Percentiles rank a stretch among this genome's conserved stretches.
Evolutionary conservation across 2,329 filamentous ascomycete species (phyloP).

Genomic region (Apiospora hydei): DNA sequence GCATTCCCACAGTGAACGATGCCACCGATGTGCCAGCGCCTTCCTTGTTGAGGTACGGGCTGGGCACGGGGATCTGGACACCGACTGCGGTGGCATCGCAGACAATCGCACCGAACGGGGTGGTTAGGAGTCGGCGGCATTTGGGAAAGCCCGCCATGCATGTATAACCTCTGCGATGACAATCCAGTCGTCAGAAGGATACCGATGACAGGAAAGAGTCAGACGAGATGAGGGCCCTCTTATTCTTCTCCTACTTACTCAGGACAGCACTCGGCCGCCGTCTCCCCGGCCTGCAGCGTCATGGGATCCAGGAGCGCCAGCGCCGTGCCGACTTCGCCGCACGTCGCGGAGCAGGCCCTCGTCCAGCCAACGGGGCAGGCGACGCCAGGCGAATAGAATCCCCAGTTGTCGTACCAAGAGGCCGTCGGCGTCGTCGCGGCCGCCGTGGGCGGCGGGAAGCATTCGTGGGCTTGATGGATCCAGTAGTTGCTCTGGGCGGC

Average conservation of each 20-base stretch:
- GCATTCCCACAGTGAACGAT: not conserved
- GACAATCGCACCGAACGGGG: not conserved
- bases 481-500: slow-evolving; percentile 11
- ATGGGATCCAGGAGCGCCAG: slow-evolving; percentile 24
- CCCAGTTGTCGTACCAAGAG: slow-evolving; percentile 30
- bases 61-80: not conserved
- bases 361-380: slow-evolving; percentile 33
- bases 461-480: slow-evolving; percentile 31
- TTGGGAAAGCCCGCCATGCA: not conserved
- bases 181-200: not conserved
- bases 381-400: slow-evolving; percentile 35
- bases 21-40: not conserved
- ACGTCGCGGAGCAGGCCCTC: slow-evolving; percentile 26
- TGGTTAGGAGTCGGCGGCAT: not conserved
- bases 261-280: slow-evolving; percentile 27
- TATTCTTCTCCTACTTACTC: slow-evolving; percentile 14
- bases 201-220: not conserved
- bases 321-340: slow-evolving; percentile 28
- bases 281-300: slow-evolving; percentile 23
- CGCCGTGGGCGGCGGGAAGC: slow-evolving; percentile 34
- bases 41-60: not conserved
- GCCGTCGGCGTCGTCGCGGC: slow-evolving; percentile 27
- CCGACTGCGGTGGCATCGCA: not conserved
- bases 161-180: not conserved
- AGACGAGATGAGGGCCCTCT: too few relatives aligned